Percentiles rank a stretch among this genome's conserved stretches.
Evolutionary conservation across 2,329 filamentous ascomycete genomes (phyloP).

Genomic region (Trichoderma cornu-damae): DNA sequence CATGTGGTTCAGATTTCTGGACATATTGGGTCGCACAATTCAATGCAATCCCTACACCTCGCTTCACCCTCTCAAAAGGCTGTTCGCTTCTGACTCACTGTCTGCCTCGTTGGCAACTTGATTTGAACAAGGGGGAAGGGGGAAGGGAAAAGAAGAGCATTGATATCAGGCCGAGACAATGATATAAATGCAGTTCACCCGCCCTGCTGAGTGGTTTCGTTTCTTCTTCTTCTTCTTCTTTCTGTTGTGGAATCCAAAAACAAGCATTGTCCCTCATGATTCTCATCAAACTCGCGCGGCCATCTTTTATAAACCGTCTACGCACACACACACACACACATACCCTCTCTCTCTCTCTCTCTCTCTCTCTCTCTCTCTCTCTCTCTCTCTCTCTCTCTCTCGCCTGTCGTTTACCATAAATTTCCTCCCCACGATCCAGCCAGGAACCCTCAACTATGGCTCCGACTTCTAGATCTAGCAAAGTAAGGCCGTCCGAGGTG

Average conservation of each 20-base stretch:
- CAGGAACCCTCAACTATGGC: conserved; percentile 27
- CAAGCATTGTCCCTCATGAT: neutral
- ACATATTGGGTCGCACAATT: conserved; percentile 35
- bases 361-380: neutral
- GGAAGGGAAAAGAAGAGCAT: neutral
- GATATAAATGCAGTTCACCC: conserved; percentile 10
- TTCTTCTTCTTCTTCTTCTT: no score
- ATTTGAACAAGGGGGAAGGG: neutral
- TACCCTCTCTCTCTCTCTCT: neutral
- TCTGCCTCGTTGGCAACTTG: conserved; percentile 3
- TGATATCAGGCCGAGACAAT: conserved; percentile 12
- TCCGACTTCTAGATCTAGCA: conserved; percentile 30
- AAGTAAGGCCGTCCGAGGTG: conserved; percentile 51
- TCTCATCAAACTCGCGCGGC: neutral
- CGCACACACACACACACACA: no score
- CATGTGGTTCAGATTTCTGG: conserved; percentile 34
- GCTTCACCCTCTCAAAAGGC: conserved; percentile 22
- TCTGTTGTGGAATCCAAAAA: conserved; percentile 5
- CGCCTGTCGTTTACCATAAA: no score
- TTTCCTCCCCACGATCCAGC: no score
- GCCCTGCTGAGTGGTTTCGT: conserved; percentile 10
- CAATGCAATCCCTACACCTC: conserved; percentile 29
- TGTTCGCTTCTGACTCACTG: conserved; percentile 15
- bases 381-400: neutral
- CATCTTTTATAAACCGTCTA: neutral